Conservation (phyloP, 306 rosid genomes). For the Arachis stenosperma region DNA sequence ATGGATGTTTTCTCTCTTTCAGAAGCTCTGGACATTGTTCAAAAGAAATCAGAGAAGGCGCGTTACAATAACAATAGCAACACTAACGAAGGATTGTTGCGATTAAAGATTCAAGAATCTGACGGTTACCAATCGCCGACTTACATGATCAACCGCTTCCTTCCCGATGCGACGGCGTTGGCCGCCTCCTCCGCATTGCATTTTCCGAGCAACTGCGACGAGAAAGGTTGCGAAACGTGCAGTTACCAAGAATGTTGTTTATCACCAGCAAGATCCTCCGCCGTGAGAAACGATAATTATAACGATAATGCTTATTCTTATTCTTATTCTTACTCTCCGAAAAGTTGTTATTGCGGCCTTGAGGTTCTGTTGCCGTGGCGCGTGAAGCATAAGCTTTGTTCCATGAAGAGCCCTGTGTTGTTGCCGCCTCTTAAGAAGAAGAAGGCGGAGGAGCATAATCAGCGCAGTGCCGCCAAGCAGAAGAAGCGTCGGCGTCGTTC, state of each 20-base stretch:
- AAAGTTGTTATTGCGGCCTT: conserved; percentile 61
- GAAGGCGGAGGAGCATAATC: conserved; percentile 38
- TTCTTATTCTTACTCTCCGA: conserved; percentile 53
- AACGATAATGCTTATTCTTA: no score
- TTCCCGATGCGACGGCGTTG: conserved; percentile 83
- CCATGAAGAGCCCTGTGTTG: conserved; percentile 60
- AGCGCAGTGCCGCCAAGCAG: conserved; percentile 37
- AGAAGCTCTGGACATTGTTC: conserved; percentile 85
- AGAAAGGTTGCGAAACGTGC: conserved; percentile 35
- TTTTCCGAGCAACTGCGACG: conserved; percentile 30
- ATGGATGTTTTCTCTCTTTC: conserved; percentile 73
- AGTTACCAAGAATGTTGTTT: conserved; percentile 42
- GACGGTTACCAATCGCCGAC: conserved; percentile 60
- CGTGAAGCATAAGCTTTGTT: conserved; percentile 71
- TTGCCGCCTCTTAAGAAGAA: conserved; percentile 2
- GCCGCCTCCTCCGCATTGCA: conserved; percentile 63
- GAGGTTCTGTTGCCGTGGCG: conserved; percentile 70
- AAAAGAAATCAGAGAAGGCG: conserved; percentile 51
- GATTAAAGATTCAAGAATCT: conserved; percentile 57
- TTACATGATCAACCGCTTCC: conserved; percentile 80
- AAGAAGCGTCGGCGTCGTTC: conserved; percentile 38
- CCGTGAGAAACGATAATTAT: no score
- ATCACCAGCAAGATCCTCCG: conserved; percentile 24
- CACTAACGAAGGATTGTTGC: conserved; percentile 38
- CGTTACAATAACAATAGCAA: neutral